Percentiles rank a stretch among this genome's conserved stretches.
Conservation (phyloP, 1,284 basidiomycete genomes). For the Moesziomyces parantarcticus region DNA sequence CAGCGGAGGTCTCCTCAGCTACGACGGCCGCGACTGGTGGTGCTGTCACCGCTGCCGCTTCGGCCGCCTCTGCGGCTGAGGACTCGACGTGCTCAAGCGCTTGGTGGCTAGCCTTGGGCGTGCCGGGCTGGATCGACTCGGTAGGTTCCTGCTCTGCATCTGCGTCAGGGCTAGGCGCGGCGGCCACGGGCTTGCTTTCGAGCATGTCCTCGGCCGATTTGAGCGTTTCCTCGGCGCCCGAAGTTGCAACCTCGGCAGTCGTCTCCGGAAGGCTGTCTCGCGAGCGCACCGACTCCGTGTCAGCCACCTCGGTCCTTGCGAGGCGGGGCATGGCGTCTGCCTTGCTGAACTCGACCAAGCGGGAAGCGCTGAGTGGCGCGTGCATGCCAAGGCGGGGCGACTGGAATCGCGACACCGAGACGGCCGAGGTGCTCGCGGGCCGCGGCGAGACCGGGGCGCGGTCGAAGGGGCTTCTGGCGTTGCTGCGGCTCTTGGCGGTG, state of each 20-base stretch:
- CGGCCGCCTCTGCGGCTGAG: not conserved
- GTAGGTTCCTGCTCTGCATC: not conserved
- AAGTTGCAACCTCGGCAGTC: too few relatives aligned
- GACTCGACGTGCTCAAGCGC: not conserved
- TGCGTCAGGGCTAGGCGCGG: too few relatives aligned
- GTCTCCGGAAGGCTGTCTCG: too few relatives aligned
- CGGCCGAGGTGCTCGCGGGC: conserved; percentile 49
- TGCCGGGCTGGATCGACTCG: conserved; percentile 1
- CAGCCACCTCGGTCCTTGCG: conserved; percentile 8
- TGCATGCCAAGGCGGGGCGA: conserved; percentile 17
- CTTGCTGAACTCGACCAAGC: conserved; percentile 31
- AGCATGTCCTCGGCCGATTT: too few relatives aligned
- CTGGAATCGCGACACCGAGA: conserved; percentile 14
- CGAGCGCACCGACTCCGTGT: not conserved
- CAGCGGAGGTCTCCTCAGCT: too few relatives aligned
- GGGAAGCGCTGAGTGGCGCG: conserved; percentile 42
- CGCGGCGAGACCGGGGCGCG: conserved; percentile 35
- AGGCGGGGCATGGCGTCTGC: conserved; percentile 11
- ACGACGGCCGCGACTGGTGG: conserved; percentile 1
- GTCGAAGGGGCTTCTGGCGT: conserved; percentile 19
- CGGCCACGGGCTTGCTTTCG: too few relatives aligned
- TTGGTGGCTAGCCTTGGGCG: conserved; percentile 1
- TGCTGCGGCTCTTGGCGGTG: conserved; percentile 18
- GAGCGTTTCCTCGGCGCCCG: too few relatives aligned
- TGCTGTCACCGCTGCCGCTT: not conserved